Evolutionary conservation across 2,329 filamentous ascomycete species (phyloP).

Genomic region (Hypoxylon sp.): DNA sequence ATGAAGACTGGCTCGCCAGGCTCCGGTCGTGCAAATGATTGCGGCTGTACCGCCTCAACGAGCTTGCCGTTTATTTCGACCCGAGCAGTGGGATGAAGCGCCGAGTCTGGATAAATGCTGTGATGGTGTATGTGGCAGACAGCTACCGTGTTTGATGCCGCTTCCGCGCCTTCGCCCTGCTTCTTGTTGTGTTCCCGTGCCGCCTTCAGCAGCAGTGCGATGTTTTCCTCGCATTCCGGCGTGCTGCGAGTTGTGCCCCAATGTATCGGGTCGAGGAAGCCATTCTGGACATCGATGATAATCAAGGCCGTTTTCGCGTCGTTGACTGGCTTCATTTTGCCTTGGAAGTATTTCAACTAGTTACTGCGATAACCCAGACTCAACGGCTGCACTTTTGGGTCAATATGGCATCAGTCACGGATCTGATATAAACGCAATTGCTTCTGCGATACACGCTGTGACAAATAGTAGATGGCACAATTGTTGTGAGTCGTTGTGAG

Average conservation of each 20-base stretch:
- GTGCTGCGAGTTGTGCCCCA: conserved; percentile 56
- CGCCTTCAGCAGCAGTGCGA: conserved; percentile 54
- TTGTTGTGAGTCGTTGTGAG: conserved; percentile 13
- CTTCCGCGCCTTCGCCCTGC: conserved; percentile 4
- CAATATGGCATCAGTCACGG: not conserved
- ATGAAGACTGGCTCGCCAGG: conserved; percentile 56
- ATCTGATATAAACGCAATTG: not conserved
- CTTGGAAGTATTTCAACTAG: not conserved
- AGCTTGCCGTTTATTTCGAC: conserved; percentile 41
- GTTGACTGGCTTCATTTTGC: conserved; percentile 41
- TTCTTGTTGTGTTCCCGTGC: conserved; percentile 44
- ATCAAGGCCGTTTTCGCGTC: conserved; percentile 57
- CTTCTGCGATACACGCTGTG: not conserved
- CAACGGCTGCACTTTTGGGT: not conserved
- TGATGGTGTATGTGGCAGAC: conserved; percentile 63
- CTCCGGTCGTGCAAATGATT: conserved; percentile 45
- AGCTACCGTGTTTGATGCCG: conserved; percentile 10
- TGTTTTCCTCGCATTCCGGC: conserved; percentile 59
- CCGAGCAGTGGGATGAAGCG: conserved; percentile 53
- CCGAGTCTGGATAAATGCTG: conserved; percentile 53
- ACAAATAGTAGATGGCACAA: not conserved
- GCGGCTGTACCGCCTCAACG: conserved; percentile 47
- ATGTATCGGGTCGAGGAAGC: conserved; percentile 55
- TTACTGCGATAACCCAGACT: not conserved
- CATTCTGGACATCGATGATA: conserved; percentile 63